Evolutionary conservation across 2,329 filamentous ascomycete genomes (phyloP), one percentile per base, ranked within the genome.

Genomic region (Colletotrichum liriopes): DNA sequence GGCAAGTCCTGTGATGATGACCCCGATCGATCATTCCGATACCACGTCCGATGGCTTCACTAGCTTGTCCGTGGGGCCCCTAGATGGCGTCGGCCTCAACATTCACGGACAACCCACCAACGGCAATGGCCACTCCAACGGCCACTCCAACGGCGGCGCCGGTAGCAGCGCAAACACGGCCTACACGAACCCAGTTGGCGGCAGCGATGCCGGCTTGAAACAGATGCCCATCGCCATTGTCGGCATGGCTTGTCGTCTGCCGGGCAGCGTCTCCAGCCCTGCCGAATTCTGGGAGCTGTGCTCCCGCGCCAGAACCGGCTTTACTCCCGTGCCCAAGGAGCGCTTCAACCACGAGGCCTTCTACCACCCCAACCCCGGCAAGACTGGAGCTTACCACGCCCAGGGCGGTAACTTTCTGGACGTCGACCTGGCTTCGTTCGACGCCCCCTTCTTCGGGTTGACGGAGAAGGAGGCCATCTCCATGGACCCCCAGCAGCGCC

Each of bases 401-500:
- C 16, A 78, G 7, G 80, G 81, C 37, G 81, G 79, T 5, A 83
- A 84, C 75, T 87, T 86, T 62, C 78, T 89, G 71, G 82, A 84
- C 56, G 81, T 82, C 26, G 86, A 88, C 67, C 78, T 86, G 35
- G 79, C 81, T 9, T 79, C 80, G 3, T 88, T 89, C 67, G 87
- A 89, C 62, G 86, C 86, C 0, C 84, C 85, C 0, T 89, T 89
- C 75, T 89, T 89, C 76, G 83, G 84, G 55, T 78, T 88, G n/a
- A 86, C 86, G 0, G 82, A 84, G 72, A 84, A 86, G 73, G 86
- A 88, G 76, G 86, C 84, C 37, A 81, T 81, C 59, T 85, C 86
- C 0, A 86, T 89, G 85, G 87, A 90, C 60, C 88, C 88, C 0
- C 87, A 89, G 72, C 87, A 89, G 69, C 82, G 88, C 1, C 79